A percentile compares a stretch with the other conserved stretches of the same genome.
phyloP scores from a whole-genome alignment of 2,329 filamentous ascomycete genomes.

The Pezicula rhizophila region DNA sequence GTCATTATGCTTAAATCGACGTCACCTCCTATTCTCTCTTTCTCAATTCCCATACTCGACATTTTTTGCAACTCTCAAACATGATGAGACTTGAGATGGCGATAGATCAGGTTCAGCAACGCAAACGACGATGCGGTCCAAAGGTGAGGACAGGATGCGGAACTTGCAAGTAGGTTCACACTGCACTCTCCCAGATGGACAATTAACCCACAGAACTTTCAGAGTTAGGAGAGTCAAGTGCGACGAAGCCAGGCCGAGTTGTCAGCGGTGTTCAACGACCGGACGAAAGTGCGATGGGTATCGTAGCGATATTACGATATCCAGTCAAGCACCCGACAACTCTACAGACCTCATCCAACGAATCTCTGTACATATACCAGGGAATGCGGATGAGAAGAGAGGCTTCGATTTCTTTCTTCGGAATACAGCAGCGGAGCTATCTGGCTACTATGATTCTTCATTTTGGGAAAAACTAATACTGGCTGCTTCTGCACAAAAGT shows the following conservation, averaged over 20 bases:
- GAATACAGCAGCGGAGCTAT: constrained; percentile 19
- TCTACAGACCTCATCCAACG: constrained; percentile 11
- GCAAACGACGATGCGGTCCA: constrained; percentile 10
- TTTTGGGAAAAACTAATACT: constrained; percentile 24
- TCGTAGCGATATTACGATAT: constrained; percentile 9
- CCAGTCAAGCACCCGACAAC: constrained; percentile 6
- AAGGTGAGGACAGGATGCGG: constrained; percentile 14
- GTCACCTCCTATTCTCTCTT: constrained; percentile 8
- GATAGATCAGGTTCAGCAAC: constrained; percentile 11
- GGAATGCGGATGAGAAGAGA: constrained; percentile 18
- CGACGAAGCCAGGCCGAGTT: constrained; percentile 17
- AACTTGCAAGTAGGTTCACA: constrained; percentile 16
- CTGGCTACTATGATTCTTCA: constrained; percentile 19
- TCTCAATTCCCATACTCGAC: constrained; percentile 6
- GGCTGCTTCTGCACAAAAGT: constrained; percentile 17
- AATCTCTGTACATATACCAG: constrained; percentile 15
- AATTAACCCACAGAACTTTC: constrained; percentile 5
- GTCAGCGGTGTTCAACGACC: constrained; percentile 16
- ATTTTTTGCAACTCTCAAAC: constrained; percentile 8
- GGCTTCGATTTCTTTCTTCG: constrained; percentile 22
- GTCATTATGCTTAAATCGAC: constrained; percentile 6
- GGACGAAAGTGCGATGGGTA: constrained; percentile 23
- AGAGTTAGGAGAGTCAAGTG: constrained; percentile 20
- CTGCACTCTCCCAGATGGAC: constrained; percentile 5
- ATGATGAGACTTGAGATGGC: constrained; percentile 10